These are phyloP conservation scores for Ceratobasidium sp. DNA, from an alignment of 1,284 basidiomycete genomes.

Conservation along the genomic window DNA sequence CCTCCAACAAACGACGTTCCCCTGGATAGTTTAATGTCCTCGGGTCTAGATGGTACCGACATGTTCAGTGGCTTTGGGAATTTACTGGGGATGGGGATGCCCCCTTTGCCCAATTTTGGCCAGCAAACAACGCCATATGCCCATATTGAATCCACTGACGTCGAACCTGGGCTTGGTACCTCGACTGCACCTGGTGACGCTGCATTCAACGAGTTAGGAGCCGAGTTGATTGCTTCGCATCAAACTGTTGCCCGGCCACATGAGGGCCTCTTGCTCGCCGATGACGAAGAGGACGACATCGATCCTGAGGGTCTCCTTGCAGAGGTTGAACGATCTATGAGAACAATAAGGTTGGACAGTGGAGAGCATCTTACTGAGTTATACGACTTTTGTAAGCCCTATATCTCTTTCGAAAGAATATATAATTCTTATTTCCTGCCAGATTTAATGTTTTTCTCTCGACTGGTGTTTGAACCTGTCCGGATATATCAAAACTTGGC, in stretches of 20 bases:
- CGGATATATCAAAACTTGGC: slow-evolving; percentile 39
- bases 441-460: slow-evolving; percentile 39
- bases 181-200: slow-evolving; percentile 14
- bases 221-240: slow-evolving; percentile 38
- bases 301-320: slow-evolving; percentile 34
- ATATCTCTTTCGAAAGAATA: background rate
- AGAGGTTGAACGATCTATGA: slow-evolving; percentile 38
- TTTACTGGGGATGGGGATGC: slow-evolving; percentile 17
- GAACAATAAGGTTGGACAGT: slow-evolving; percentile 10
- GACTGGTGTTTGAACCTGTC: slow-evolving; percentile 36
- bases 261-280: slow-evolving; percentile 29
- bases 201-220: slow-evolving; percentile 35
- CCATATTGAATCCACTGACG: slow-evolving; percentile 34
- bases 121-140: slow-evolving; percentile 17
- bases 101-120: slow-evolving; percentile 15
- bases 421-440: slow-evolving; percentile 2
- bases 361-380: slow-evolving; percentile 28
- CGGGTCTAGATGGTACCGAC: slow-evolving; percentile 18
- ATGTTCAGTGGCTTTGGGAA: slow-evolving; percentile 31
- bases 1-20: slow-evolving; percentile 7
- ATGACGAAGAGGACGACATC: slow-evolving; percentile 39
- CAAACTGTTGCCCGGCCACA: slow-evolving; percentile 32
- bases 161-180: background rate
- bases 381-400: slow-evolving; percentile 34
- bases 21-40: slow-evolving; percentile 21